Base-by-base conservation (phyloP, 345 rosid genomes). In the Carallia brachiata region DNA sequence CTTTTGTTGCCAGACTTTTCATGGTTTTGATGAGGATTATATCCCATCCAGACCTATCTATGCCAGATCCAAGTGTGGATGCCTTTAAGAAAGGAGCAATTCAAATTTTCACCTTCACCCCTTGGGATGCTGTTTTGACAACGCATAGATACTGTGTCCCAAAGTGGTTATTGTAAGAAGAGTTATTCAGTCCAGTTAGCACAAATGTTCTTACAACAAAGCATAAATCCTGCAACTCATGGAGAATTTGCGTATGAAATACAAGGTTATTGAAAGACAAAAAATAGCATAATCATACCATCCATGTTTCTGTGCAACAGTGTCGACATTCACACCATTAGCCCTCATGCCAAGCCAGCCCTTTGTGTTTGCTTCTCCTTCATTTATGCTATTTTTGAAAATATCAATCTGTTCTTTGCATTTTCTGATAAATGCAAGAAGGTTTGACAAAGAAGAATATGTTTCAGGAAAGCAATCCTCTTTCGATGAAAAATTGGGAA, bases 231-330 rank as follows among this genome's bases (percentile, higher is more conserved):
- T 1, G 34, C 34, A 32, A 44, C 50, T 12, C 50, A 44, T 12
- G 16, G 50, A 10, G 50, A 44, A 12, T 44, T 44, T 44, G 16
- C 12, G 50, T 50, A 28, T 13, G 4, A 5, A 52, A 69, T 1
- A 69, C 27, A 6, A 23, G 23, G 23, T 40, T 23, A 36, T 32
- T 30, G 6, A 39, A 36, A 40, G 2, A 19, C 36, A 7, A 62
- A 36, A 13, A 34, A 54, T 23, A 75, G 65, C 57, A 72, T 31
- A 50, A 60, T 52, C 86, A 75, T 87, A 95, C 97, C 97, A 89
- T 98, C 62, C 99, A 79, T 90, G 96, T 81, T 92, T 88, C 78
- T 92, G 98, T 48, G 97, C 95, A 70, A 89, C 72, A 16, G 94
- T 87, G 78, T 92, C 99, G 65, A 83, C 82, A 73, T 87, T 92